Evolutionary conservation across 2,329 filamentous ascomycete species (phyloP), one percentile per base, ranked within the genome.

Genomic region (Dactylellina parvicollis): DNA sequence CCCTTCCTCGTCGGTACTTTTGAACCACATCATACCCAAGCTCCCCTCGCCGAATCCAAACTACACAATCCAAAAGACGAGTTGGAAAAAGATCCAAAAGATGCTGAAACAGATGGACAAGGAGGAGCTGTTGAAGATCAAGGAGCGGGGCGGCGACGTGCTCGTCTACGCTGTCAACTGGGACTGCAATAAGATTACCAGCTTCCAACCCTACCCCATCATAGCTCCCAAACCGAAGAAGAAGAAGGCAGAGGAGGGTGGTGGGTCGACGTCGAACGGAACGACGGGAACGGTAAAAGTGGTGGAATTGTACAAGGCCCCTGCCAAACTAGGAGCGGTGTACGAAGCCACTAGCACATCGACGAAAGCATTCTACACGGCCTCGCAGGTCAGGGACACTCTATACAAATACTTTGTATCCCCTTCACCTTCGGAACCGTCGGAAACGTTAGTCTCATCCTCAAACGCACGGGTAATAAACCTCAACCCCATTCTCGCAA

Each of bases 21-120:
- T 87, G 7, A 86, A 84, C 60, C 82, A 90, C 61, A 84, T 90
- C 18, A 86, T 88, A n/a, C 88, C 88, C 0, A 89, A 87, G 76
- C 83, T 90, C 1, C 88, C 88, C 1, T 73, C 76, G 9, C 76
- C 73, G 38, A 75, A 76, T 24, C 61, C 84, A 84, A 78, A 86
- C 84, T 9, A 84, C 84, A 64, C 86, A 83, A 71, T 84, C 88
- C 57, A 88, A 75, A 90, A 90, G 80, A 88, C 87, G 2, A 88
- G 85, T 74, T 90, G 86, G 86, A 90, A 90, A 80, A 90, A 86
- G 73, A 84, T 88, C 71, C 88, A 87, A 78, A 90, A 89, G 76
- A 90, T 90, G 78, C 85, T 90, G 80, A 90, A 90, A 76, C 82
- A 85, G 59, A 82, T 90, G 8, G 88, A 90, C 79, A 90, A 90